phyloP scores from a whole-genome alignment of 495 filamentous ascomycete genomes.

The Gamarada debralockiae region DNA sequence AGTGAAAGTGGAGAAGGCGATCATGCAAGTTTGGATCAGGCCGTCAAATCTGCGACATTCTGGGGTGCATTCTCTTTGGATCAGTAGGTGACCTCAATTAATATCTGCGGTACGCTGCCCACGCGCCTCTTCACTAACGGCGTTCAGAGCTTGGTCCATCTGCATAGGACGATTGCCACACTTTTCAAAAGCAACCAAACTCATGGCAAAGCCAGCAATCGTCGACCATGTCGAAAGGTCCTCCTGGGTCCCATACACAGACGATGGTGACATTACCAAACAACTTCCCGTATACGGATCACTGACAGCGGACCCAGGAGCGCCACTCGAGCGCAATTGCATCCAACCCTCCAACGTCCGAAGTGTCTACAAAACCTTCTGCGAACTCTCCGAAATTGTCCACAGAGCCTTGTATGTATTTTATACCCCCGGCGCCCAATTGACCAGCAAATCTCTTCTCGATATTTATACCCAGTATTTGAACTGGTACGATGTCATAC shows the following conservation, averaged over 20 bases:
- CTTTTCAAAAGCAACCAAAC: conserved; percentile 50
- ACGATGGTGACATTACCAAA: conserved; percentile 36
- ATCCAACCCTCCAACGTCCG: conserved; percentile 51
- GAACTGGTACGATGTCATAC: conserved; percentile 60
- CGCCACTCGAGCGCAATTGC: conserved; percentile 42
- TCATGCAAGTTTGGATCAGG: conserved; percentile 54
- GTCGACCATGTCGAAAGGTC: conserved; percentile 50
- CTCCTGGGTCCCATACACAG: conserved; percentile 55
- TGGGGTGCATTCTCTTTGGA: conserved; percentile 70
- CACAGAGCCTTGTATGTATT: conserved; percentile 61
- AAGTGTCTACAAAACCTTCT: conserved; percentile 58
- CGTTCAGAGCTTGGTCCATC: conserved; percentile 62
- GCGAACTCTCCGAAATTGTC: conserved; percentile 63
- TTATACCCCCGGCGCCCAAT: conserved; percentile 54
- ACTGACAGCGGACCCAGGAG: conserved; percentile 18
- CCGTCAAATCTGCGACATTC: conserved; percentile 65
- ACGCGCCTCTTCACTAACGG: conserved; percentile 46
- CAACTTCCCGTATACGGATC: neutral
- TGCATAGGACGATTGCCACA: conserved; percentile 60
- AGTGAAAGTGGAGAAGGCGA: conserved; percentile 23
- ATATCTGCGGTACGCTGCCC: conserved; percentile 85
- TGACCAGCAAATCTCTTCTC: conserved; percentile 54
- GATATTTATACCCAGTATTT: conserved; percentile 54
- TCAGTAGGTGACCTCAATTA: conserved; percentile 50
- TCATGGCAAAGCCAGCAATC: conserved; percentile 53